phyloP scores from a whole-genome alignment of 176 grass and related monocot genomes.

The Thinopyrum elongatum region DNA sequence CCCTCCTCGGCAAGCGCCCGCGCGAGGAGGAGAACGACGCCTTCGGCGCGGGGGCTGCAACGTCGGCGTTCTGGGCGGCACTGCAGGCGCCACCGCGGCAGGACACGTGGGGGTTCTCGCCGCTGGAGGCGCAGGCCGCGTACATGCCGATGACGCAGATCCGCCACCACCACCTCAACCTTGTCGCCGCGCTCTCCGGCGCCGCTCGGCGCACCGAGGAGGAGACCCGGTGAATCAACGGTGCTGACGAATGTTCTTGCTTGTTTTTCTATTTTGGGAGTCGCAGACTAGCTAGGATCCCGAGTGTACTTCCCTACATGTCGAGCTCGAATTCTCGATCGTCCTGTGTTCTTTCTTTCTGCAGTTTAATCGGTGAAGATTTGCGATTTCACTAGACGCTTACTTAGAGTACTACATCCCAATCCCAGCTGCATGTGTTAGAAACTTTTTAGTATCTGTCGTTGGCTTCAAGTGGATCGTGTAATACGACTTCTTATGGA shows the following conservation, averaged over 20 bases:
- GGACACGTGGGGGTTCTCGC: conserved; percentile 47
- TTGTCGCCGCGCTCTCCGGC: conserved; percentile 60
- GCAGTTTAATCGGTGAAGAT: background rate
- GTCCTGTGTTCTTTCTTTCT: background rate
- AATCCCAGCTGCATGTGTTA: background rate
- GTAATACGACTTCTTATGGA: conserved; percentile 11
- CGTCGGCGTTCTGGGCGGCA: conserved; percentile 41
- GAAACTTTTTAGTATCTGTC: background rate
- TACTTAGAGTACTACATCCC: conserved; percentile 15
- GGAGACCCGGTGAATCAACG: conserved; percentile 42
- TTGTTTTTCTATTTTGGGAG: background rate
- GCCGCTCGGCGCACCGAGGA: conserved; percentile 43
- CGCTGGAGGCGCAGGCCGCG: conserved; percentile 41
- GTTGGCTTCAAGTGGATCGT: background rate
- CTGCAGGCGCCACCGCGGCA: conserved; percentile 23
- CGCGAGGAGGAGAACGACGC: conserved; percentile 9
- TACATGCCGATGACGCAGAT: conserved; percentile 67
- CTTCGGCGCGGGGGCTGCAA: too few species aligned
- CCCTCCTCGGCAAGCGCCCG: conserved; percentile 49
- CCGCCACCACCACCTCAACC: conserved; percentile 69
- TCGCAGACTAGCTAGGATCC: background rate
- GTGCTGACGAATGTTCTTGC: background rate
- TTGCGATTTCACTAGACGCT: background rate
- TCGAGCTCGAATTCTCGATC: background rate
- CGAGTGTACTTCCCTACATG: background rate